Percentiles rank a stretch among this genome's conserved stretches.
phyloP scores from a whole-genome alignment of 148 eudicot genomes.

The Vaccinium myrtillus region DNA sequence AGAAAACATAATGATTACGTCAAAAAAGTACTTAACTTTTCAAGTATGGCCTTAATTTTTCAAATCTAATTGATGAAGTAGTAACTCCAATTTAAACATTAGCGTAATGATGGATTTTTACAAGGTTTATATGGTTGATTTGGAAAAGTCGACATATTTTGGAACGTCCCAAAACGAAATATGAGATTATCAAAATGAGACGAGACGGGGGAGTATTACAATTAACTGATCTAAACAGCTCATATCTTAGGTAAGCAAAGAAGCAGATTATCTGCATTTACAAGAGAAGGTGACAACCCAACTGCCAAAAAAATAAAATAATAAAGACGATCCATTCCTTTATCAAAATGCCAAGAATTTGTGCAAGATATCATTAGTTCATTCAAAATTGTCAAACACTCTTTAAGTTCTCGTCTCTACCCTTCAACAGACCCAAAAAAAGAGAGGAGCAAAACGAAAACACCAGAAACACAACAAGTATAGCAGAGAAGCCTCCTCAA shows the following conservation, averaged over 20 bases:
- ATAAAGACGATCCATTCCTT: background rate
- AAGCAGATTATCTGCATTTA: background rate
- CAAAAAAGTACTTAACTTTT: too few species aligned
- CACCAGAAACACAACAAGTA: conserved; percentile 3
- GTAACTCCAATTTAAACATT: too few species aligned
- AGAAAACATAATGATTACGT: too few species aligned
- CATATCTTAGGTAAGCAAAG: background rate
- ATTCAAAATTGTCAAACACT: background rate
- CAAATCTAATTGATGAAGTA: too few species aligned
- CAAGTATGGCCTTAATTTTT: too few species aligned
- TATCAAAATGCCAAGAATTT: background rate
- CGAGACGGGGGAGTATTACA: background rate
- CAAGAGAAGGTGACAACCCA: background rate
- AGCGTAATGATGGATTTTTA: too few species aligned
- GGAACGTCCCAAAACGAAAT: too few species aligned
- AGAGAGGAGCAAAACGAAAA: background rate
- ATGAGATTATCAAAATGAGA: too few species aligned
- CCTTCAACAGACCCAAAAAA: conserved; percentile 6
- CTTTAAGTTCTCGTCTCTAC: background rate
- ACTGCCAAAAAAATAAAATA: background rate
- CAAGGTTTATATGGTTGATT: too few species aligned
- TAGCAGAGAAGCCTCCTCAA: conserved; percentile 10
- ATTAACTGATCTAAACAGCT: background rate
- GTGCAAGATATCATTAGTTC: background rate
- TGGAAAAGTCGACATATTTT: too few species aligned